These are phyloP conservation scores for Geosiphon pyriformis DNA, from an alignment of 192 early-diverging fungal species.

Conservation along the genomic window DNA sequence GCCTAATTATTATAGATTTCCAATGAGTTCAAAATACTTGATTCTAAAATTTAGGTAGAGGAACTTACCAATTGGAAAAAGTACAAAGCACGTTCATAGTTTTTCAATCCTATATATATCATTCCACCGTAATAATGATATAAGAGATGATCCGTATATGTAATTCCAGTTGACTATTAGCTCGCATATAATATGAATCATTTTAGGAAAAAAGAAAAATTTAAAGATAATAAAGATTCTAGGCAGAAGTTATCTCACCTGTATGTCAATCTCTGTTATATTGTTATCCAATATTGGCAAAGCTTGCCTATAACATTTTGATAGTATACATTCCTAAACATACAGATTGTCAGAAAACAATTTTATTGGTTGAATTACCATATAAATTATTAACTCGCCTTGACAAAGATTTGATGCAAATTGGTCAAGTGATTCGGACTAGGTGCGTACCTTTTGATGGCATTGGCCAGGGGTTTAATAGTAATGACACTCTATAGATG, in stretches of 20 bases:
- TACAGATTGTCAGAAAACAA: background rate
- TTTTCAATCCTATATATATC: conserved; percentile 61
- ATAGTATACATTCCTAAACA: conserved; percentile 40
- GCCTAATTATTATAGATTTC: conserved; percentile 30
- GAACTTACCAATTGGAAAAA: conserved; percentile 49
- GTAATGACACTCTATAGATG: conserved; percentile 18
- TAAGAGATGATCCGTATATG: conserved; percentile 52
- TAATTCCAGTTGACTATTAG: conserved; percentile 41
- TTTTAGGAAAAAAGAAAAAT: background rate
- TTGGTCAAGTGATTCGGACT: conserved; percentile 20
- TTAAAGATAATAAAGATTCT: background rate
- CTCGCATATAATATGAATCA: conserved; percentile 27
- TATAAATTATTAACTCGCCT: background rate
- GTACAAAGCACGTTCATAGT: conserved; percentile 55
- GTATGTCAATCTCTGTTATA: conserved; percentile 44
- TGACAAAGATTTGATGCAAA: conserved; percentile 21
- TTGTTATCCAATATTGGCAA: conserved; percentile 43
- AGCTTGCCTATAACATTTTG: conserved; percentile 45
- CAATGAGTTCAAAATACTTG: background rate
- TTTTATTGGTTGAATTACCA: background rate
- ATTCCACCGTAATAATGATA: conserved; percentile 80
- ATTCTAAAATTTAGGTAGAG: background rate
- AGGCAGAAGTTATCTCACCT: conserved; percentile 25
- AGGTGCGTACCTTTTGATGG: conserved; percentile 16
- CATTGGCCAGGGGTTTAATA: conserved; percentile 17